Evolutionary conservation across 2,329 filamentous ascomycete species (phyloP).

Genomic region (Scedosporium boydii): DNA sequence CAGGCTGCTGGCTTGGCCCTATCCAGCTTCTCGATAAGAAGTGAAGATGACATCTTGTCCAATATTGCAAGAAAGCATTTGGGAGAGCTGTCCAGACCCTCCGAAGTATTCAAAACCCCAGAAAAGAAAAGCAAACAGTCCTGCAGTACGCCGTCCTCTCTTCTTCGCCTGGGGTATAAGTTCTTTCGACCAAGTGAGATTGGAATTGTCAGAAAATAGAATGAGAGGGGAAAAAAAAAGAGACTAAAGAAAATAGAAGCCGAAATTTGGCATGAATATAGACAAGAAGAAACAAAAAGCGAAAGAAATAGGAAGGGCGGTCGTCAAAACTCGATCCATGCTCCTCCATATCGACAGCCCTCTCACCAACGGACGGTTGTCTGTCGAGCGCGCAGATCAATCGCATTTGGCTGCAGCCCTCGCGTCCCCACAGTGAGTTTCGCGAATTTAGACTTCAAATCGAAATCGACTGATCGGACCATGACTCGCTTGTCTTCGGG

Average conservation of each 20-base stretch:
- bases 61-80: too few relatives aligned
- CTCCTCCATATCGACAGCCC: not conserved
- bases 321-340: not conserved
- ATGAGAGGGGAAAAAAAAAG: not conserved
- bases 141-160: not conserved
- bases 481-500: constrained; percentile 47
- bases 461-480: constrained; percentile 46
- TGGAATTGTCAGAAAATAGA: not conserved
- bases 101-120: too few relatives aligned
- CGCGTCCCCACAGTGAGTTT: constrained; percentile 44
- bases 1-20: too few relatives aligned
- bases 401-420: constrained; percentile 34
- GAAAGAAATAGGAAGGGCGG: not conserved
- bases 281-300: not conserved
- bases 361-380: constrained; percentile 38
- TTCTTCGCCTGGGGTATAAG: constrained; percentile 1
- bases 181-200: not conserved
- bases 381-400: constrained; percentile 36
- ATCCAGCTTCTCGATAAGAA: too few relatives aligned
- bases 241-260: not conserved
- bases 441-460: constrained; percentile 41
- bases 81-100: too few relatives aligned
- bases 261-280: not conserved
- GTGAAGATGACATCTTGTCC: too few relatives aligned
- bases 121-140: not conserved